Percentiles rank a stretch among this genome's conserved stretches.
These are phyloP conservation scores for Alnus glutinosa DNA, from an alignment of 306 rosid genomes.

Conservation along the genomic window DNA sequence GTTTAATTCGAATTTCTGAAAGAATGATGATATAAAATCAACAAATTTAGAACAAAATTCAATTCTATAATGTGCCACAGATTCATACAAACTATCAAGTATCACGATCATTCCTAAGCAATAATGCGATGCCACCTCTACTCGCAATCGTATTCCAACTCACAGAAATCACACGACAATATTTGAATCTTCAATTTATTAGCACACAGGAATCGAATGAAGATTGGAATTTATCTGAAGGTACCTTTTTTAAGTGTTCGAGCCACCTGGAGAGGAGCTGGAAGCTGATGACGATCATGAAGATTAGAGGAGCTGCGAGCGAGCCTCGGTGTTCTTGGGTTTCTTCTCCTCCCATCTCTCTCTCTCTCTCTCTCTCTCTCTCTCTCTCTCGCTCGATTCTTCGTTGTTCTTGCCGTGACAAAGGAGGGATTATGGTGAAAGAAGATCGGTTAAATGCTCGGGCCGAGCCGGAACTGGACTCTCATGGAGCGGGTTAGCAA, in stretches of 20 bases:
- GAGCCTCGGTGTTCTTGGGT: constrained; percentile 45
- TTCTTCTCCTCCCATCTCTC: constrained; percentile 35
- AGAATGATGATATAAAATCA: neutral
- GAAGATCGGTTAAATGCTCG: no score
- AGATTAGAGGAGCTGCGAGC: constrained; percentile 59
- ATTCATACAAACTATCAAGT: no score
- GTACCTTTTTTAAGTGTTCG: constrained; percentile 56
- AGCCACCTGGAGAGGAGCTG: constrained; percentile 60
- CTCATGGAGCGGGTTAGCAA: neutral
- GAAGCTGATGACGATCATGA: constrained; percentile 53
- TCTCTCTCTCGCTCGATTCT: neutral
- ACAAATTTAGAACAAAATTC: neutral
- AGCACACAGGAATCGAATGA: neutral
- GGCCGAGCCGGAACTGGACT: no score
- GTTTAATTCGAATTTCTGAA: neutral
- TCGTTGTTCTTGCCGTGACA: no score
- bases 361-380: neutral
- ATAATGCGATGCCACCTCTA: neutral
- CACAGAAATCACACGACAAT: neutral
- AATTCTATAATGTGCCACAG: no score
- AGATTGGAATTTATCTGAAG: neutral
- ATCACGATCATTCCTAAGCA: neutral
- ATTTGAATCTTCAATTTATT: neutral
- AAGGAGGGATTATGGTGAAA: no score
- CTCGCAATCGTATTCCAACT: neutral